Evolutionary conservation across 208 protist genomes (phyloP).

Genomic region (Leishmania braziliensis): DNA sequence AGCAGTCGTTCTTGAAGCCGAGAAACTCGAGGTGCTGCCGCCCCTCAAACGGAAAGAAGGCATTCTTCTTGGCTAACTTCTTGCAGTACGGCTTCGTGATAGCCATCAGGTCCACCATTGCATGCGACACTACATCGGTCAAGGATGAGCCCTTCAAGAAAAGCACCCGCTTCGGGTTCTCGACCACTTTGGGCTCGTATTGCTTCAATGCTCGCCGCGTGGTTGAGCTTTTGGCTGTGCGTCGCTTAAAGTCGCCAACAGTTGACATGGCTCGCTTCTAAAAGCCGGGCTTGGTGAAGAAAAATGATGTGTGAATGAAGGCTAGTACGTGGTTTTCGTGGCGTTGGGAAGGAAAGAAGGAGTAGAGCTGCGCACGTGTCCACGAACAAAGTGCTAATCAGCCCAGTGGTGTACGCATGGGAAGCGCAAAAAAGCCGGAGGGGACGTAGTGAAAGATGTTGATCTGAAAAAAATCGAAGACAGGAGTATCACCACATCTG

Average conservation of each 20-base stretch:
- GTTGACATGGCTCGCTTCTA: conserved; percentile 37
- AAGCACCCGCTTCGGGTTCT: conserved; percentile 85
- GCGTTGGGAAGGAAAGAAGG: neutral
- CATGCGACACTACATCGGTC: conserved; percentile 69
- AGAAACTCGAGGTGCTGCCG: conserved; percentile 88
- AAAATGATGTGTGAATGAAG: neutral
- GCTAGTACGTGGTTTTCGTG: neutral
- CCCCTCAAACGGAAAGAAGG: conserved; percentile 85
- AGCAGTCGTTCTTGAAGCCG: conserved; percentile 93
- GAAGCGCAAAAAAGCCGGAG: neutral
- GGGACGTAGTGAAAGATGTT: neutral
- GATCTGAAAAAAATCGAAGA: neutral
- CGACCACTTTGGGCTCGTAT: conserved; percentile 84
- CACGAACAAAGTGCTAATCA: neutral
- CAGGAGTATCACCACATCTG: too few relatives aligned
- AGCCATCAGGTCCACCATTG: conserved; percentile 73
- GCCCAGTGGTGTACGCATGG: neutral
- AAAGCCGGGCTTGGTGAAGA: neutral
- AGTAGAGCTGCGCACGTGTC: neutral
- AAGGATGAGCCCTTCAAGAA: conserved; percentile 69
- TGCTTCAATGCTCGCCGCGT: conserved; percentile 81
- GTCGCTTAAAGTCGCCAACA: conserved; percentile 72
- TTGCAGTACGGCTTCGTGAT: conserved; percentile 86
- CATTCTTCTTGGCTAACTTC: conserved; percentile 83
- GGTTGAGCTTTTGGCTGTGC: conserved; percentile 59